A percentile compares a stretch with the other conserved stretches of the same genome.
Evolutionary conservation across 257 asterid genomes (phyloP).

Genomic region (Petrea volubilis): DNA sequence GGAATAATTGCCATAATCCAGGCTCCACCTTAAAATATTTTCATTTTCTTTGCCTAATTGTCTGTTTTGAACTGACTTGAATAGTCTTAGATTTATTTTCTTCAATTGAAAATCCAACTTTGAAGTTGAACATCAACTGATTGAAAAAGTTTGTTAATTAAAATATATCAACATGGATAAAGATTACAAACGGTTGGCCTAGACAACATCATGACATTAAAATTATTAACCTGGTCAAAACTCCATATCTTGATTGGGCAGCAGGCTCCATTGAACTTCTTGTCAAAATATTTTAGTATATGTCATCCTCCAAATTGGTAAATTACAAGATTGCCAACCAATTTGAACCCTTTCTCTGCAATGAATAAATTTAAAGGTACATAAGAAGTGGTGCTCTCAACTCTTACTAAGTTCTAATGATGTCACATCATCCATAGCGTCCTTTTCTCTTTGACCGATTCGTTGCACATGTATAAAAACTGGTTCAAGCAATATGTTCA

Average conservation of each 20-base stretch:
- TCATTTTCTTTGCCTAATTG: neutral
- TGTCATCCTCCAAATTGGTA: neutral
- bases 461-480: conserved; percentile 60
- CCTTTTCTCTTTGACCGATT: conserved; percentile 30
- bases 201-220: neutral
- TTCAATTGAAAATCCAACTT: neutral
- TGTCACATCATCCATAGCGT: neutral
- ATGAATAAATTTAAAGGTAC: neutral
- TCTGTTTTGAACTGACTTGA: neutral
- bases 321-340: neutral
- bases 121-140: neutral
- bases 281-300: neutral
- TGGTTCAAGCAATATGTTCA: conserved; percentile 67
- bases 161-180: too few relatives aligned
- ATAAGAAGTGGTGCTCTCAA: neutral
- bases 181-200: neutral
- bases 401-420: neutral
- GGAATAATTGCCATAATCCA: neutral
- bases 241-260: neutral
- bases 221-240: neutral
- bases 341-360: neutral
- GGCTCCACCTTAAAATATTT: neutral
- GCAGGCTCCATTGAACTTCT: neutral
- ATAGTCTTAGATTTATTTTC: neutral
- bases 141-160: neutral